A percentile compares a stretch with the other conserved stretches of the same genome.
Evolutionary conservation across 2,329 filamentous ascomycete species (phyloP).

Genomic region (Sarocladiaceae sp.): DNA sequence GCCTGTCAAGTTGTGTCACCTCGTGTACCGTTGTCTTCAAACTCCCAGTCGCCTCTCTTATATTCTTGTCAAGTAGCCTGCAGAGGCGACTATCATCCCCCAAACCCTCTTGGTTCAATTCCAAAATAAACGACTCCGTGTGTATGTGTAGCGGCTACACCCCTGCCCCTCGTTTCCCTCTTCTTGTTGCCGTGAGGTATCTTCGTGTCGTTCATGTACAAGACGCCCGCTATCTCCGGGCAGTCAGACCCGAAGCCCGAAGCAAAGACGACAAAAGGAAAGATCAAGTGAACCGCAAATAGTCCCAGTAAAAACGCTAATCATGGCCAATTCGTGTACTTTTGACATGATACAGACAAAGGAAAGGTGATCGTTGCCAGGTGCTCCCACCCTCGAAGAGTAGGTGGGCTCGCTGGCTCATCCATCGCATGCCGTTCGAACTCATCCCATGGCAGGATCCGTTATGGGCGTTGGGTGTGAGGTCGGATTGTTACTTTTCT

Average conservation of each 20-base stretch:
- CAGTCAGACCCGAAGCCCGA: slow-evolving; percentile 3
- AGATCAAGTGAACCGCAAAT: not conserved
- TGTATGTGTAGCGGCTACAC: not conserved
- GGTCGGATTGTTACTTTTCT: slow-evolving; percentile 30
- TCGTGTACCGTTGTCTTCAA: no score
- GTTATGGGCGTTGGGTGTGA: slow-evolving; percentile 15
- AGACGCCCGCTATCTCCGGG: slow-evolving; percentile 2
- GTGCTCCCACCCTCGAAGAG: no score
- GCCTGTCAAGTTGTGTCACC: no score
- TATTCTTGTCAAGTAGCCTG: no score
- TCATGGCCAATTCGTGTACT: slow-evolving; percentile 8
- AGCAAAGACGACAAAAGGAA: not conserved
- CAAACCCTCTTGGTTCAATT: not conserved
- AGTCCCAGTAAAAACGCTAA: not conserved
- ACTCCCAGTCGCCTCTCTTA: no score
- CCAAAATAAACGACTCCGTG: slow-evolving; percentile 5
- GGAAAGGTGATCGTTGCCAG: not conserved
- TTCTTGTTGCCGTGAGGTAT: slow-evolving; percentile 9
- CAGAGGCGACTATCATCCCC: no score
- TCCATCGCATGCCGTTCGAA: no score
- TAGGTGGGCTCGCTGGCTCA: no score
- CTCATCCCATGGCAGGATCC: slow-evolving; percentile 19
- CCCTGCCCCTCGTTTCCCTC: not conserved
- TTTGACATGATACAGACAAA: slow-evolving; percentile 10
- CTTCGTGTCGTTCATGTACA: slow-evolving; percentile 9